phyloP scores from a whole-genome alignment of 345 rosid genomes.

The Eucalyptus cloeziana region DNA sequence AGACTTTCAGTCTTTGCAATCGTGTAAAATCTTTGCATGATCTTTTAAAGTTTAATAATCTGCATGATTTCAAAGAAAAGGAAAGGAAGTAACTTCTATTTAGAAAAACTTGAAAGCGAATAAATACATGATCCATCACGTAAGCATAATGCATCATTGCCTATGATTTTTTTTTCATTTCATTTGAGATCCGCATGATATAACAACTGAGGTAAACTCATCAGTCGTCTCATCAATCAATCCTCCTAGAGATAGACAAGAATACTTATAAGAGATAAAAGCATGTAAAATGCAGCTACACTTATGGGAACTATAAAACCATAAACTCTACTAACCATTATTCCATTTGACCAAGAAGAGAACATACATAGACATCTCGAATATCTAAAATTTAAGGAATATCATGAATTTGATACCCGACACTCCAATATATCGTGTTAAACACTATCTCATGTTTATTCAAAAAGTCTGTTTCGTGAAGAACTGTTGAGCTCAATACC shows the following conservation, averaged over 20 bases:
- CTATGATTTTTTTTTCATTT: no score
- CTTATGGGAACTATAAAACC: not conserved
- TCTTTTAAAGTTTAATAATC: not conserved
- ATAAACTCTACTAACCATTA: not conserved
- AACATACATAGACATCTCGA: not conserved
- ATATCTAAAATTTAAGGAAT: not conserved
- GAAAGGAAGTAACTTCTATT: not conserved
- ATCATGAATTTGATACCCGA: not conserved
- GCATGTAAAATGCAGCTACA: not conserved
- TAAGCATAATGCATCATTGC: no score
- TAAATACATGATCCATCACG: not conserved
- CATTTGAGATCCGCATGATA: no score
- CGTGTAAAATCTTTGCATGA: not conserved
- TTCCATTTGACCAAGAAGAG: not conserved
- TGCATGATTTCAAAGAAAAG: not conserved
- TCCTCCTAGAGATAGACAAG: not conserved
- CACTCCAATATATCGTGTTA: not conserved
- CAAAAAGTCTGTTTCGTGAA: not conserved
- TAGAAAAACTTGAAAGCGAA: not conserved
- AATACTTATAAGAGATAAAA: not conserved
- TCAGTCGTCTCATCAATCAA: not conserved
- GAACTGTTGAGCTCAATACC: not conserved
- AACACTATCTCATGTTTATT: not conserved
- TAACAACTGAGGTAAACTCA: not conserved
- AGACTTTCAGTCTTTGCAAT: not conserved